Conservation (phyloP, 2,329 filamentous ascomycete species). For the Verticillium tricorpus region DNA sequence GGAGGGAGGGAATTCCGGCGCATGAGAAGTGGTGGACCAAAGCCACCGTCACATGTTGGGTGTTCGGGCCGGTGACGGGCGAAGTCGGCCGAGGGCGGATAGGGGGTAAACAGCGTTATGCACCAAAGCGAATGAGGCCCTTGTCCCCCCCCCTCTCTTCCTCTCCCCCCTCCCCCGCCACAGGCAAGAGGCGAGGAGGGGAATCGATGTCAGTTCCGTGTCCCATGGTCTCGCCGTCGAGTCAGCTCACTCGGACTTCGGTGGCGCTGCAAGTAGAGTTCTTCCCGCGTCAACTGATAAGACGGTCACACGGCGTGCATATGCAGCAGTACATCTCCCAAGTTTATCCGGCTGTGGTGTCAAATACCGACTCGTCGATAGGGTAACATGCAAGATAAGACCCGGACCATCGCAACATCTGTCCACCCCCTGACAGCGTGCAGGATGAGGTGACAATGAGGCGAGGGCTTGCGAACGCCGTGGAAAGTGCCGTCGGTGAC, state of each 20-base stretch:
- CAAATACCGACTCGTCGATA: not conserved
- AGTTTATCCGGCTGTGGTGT: not conserved
- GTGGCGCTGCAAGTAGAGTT: not conserved
- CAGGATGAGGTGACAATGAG: not conserved
- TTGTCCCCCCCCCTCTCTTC: not conserved
- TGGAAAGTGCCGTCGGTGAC: not conserved
- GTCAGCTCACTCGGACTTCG: not conserved
- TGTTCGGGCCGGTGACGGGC: not conserved
- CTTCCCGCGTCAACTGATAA: not conserved
- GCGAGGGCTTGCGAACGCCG: not conserved
- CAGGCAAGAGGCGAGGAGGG: not conserved
- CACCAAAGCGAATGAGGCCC: not conserved
- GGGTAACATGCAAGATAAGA: not conserved
- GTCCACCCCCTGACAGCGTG: not conserved
- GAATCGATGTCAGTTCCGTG: not conserved
- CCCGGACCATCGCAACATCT: not conserved
- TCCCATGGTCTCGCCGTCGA: not conserved
- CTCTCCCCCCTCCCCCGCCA: not conserved
- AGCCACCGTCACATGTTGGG: not conserved
- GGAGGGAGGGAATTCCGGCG: not conserved
- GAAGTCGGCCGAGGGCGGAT: not conserved
- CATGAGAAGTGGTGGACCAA: not conserved
- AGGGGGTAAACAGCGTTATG: not conserved
- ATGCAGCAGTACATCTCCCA: not conserved
- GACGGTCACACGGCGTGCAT: not conserved